Conservation (phyloP, 2,329 filamentous ascomycete genomes). For the Colletotrichum orbiculare region DNA sequence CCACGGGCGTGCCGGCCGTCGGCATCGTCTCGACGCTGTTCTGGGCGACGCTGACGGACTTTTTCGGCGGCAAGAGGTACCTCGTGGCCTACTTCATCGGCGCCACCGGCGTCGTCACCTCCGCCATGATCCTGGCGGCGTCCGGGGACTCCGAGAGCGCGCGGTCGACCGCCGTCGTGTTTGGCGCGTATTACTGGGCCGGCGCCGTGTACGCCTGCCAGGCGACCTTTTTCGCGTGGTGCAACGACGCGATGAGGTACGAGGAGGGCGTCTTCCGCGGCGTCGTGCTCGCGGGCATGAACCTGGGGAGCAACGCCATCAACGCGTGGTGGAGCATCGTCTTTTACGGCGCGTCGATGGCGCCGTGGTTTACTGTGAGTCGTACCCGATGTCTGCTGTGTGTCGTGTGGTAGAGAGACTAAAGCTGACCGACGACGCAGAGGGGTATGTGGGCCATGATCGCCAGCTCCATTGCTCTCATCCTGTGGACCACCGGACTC, state of each 20-base stretch:
- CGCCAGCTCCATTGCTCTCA: constrained; percentile 67
- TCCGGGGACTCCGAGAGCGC: constrained; percentile 52
- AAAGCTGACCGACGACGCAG: constrained; percentile 43
- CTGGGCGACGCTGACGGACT: constrained; percentile 76
- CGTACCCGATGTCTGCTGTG: background rate
- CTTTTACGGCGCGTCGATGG: constrained; percentile 75
- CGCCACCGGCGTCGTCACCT: constrained; percentile 71
- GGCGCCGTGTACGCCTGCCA: constrained; percentile 78
- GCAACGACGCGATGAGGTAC: constrained; percentile 75
- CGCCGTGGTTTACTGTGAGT: constrained; percentile 72
- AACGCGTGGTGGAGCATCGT: constrained; percentile 81
- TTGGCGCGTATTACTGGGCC: constrained; percentile 77
- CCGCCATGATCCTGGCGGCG: constrained; percentile 69
- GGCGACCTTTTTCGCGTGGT: constrained; percentile 81
- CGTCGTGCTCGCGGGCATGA: constrained; percentile 79
- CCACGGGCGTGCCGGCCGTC: constrained; percentile 65
- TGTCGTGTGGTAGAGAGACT: background rate
- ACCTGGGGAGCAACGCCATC: constrained; percentile 73
- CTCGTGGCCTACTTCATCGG: constrained; percentile 76
- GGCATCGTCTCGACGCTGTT: constrained; percentile 72
- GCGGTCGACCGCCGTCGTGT: constrained; percentile 62
- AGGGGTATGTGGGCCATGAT: constrained; percentile 82
- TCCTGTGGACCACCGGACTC: constrained; percentile 67
- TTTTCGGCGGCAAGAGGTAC: constrained; percentile 70
- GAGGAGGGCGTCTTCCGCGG: constrained; percentile 72